Evolutionary conservation across 805 yeast genomes (phyloP).

Genomic region (Saturnispora diversa): DNA sequence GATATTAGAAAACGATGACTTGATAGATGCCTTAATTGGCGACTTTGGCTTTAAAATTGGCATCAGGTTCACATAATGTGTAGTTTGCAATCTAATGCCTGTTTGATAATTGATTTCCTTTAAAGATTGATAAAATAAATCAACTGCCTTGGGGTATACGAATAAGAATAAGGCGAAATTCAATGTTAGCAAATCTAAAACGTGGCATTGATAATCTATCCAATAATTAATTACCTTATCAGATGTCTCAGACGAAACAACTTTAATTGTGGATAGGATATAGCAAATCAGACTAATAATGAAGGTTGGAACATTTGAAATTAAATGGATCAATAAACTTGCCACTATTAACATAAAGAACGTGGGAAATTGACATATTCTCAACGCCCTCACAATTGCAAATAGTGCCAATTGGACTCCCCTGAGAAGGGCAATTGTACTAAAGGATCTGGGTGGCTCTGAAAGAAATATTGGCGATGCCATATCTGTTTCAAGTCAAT

Average conservation of each 20-base stretch:
- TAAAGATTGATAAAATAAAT: not conserved
- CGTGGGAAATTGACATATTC: not conserved
- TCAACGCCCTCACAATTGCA: not conserved
- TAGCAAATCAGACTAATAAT: not conserved
- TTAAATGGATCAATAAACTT: not conserved
- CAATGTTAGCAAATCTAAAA: conserved; percentile 6
- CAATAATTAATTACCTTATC: not conserved
- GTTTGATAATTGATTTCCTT: not conserved
- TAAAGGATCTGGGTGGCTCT: conserved; percentile 48
- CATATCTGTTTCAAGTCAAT: conserved; percentile 28
- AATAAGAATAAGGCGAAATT: not conserved
- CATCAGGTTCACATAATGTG: not conserved
- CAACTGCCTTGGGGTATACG: conserved; percentile 1
- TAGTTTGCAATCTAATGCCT: conserved; percentile 1
- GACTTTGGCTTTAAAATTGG: not conserved
- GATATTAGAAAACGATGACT: not conserved
- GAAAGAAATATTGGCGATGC: conserved; percentile 54
- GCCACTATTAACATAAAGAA: conserved; percentile 1
- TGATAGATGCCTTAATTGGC: not conserved
- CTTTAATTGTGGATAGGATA: not conserved
- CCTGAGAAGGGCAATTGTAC: conserved; percentile 39
- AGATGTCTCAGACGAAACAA: not conserved
- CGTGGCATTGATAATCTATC: conserved; percentile 11
- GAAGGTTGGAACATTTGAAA: conserved; percentile 6
- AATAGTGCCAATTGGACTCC: conserved; percentile 47